Percentiles rank a stretch among this genome's conserved stretches.
Conservation (phyloP, 352 stramenopile species). For the Saprolegnia diclina region DNA sequence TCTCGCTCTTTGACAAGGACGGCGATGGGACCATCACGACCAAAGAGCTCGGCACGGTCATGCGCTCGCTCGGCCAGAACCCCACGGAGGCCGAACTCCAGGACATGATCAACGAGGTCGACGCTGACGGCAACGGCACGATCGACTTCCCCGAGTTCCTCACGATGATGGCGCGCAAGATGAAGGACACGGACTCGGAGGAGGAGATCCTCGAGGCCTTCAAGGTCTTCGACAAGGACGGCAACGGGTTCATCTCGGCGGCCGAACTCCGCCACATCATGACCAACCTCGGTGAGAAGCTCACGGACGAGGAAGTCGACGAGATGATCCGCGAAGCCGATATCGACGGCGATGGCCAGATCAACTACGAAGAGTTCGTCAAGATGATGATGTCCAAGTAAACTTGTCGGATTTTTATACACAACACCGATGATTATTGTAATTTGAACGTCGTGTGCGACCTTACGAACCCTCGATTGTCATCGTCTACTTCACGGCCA, state of each 20-base stretch:
- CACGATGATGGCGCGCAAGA: constrained; percentile 99
- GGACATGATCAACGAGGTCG: constrained; percentile 99
- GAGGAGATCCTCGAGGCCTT: constrained; percentile 98
- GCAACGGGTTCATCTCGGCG: constrained; percentile 98
- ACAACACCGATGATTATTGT: neutral
- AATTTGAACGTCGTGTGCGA: neutral
- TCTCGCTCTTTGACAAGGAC: constrained; percentile 99
- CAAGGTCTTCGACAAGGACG: constrained; percentile 99
- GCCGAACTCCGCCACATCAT: constrained; percentile 98
- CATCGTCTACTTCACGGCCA: too few species aligned
- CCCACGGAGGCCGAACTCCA: constrained; percentile 96
- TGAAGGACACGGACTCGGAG: constrained; percentile 98
- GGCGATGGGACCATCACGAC: constrained; percentile 98
- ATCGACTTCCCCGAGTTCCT: constrained; percentile 99
- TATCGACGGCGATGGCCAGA: constrained; percentile 98
- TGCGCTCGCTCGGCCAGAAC: constrained; percentile 98
- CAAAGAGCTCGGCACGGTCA: constrained; percentile 98
- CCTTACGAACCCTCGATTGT: neutral
- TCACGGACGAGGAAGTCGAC: constrained; percentile 98
- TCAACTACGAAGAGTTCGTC: constrained; percentile 99
- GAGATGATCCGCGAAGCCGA: constrained; percentile 99
- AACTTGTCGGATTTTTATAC: constrained; percentile 32
- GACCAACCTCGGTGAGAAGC: constrained; percentile 98
- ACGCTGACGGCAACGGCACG: constrained; percentile 98
- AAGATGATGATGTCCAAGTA: constrained; percentile 99